Conservation (phyloP, 2,329 filamentous ascomycete species). For the Dactylellina haptotyla region DNA sequence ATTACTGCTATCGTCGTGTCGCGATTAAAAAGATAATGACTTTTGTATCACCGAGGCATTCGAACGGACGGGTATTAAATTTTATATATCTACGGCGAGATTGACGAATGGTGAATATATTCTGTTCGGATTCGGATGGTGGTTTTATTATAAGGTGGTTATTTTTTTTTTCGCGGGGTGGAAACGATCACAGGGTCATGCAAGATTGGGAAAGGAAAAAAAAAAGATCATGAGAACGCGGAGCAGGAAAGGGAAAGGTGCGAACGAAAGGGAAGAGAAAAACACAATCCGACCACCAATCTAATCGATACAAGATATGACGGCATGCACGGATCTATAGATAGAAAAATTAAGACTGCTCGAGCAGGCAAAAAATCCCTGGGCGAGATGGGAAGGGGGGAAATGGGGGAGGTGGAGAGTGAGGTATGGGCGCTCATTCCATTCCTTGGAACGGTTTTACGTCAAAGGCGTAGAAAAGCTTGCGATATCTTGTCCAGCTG, state of each 20-base stretch:
- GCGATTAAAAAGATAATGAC: not conserved
- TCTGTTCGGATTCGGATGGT: not conserved
- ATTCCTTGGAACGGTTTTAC: conserved; percentile 33
- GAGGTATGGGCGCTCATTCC: too few species aligned
- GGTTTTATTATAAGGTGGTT: not conserved
- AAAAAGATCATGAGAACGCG: not conserved
- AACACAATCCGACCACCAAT: not conserved
- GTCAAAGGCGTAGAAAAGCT: conserved; percentile 12
- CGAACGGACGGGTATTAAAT: too few species aligned
- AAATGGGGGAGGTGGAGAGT: not conserved
- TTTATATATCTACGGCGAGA: too few species aligned
- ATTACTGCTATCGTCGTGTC: not conserved
- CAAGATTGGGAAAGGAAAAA: not conserved
- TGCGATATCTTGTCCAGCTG: not conserved
- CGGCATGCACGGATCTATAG: conserved; percentile 22
- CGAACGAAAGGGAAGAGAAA: not conserved
- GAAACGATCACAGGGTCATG: not conserved
- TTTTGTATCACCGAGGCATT: conserved; percentile 1
- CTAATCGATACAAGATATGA: not conserved
- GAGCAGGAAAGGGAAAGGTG: not conserved
- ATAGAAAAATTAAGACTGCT: too few species aligned
- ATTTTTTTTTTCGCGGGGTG: not conserved
- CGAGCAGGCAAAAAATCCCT: not conserved
- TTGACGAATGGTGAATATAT: not conserved
- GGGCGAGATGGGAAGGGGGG: not conserved